Conservation (phyloP, 2,329 filamentous ascomycete genomes). For the Hypoxylon sp. region DNA sequence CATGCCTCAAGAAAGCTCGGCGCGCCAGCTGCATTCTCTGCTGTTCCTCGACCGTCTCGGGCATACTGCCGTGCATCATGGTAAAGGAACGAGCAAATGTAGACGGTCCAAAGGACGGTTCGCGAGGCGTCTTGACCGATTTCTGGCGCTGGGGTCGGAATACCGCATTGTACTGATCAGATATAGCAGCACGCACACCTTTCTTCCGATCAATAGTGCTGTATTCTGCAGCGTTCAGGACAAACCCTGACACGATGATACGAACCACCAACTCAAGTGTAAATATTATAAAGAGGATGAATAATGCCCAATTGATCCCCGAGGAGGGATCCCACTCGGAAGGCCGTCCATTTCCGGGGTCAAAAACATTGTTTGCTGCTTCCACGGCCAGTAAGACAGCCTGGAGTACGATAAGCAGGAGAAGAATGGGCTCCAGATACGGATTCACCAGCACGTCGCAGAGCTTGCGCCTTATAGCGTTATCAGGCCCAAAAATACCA, state of each 20-base stretch:
- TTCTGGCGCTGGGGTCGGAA: slow-evolving; percentile 83
- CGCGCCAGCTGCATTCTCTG: slow-evolving; percentile 87
- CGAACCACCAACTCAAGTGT: slow-evolving; percentile 84
- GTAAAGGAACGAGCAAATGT: slow-evolving; percentile 82
- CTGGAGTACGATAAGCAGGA: slow-evolving; percentile 88
- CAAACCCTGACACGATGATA: slow-evolving; percentile 90
- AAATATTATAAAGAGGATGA: slow-evolving; percentile 87
- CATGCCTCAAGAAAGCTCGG: slow-evolving; percentile 90
- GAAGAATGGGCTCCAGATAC: slow-evolving; percentile 83
- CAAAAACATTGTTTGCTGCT: slow-evolving; percentile 74
- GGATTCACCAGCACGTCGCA: slow-evolving; percentile 88
- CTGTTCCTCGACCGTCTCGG: slow-evolving; percentile 74
- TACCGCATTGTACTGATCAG: slow-evolving; percentile 77
- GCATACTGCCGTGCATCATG: slow-evolving; percentile 70
- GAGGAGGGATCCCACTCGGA: slow-evolving; percentile 68
- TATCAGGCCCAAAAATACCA: slow-evolving; percentile 83
- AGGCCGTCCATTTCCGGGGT: slow-evolving; percentile 66
- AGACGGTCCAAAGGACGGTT: slow-evolving; percentile 59
- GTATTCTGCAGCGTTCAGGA: slow-evolving; percentile 90
- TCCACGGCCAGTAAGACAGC: slow-evolving; percentile 88
- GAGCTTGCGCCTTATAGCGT: slow-evolving; percentile 73
- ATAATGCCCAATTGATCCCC: slow-evolving; percentile 79
- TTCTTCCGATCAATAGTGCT: slow-evolving; percentile 84
- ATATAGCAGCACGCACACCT: slow-evolving; percentile 76
- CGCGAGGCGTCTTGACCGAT: slow-evolving; percentile 64